Evolutionary conservation across 768 basidiomycete species (phyloP).

Genomic region (Paxillus rubicundulus): DNA sequence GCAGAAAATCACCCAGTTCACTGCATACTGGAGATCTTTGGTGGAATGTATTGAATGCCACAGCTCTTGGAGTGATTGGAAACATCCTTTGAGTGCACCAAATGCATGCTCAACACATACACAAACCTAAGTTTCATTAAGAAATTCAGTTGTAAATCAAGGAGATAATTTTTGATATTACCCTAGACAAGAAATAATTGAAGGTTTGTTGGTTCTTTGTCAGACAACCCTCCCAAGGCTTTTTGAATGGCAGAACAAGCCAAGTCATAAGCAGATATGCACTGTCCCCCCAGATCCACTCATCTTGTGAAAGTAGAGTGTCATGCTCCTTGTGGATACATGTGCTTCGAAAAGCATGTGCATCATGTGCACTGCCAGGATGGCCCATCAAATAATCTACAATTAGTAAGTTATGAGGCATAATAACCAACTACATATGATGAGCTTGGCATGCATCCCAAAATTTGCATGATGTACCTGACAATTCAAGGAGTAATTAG

Average conservation of each 20-base stretch:
- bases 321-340: background rate
- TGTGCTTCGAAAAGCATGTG: too few relatives aligned
- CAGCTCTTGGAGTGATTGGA: too few relatives aligned
- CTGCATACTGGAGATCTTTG: too few relatives aligned
- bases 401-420: background rate
- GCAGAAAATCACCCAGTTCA: too few relatives aligned
- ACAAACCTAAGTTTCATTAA: background rate
- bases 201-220: constrained; percentile 15
- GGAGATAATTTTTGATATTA: constrained; percentile 8
- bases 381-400: too few relatives aligned
- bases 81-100: too few relatives aligned
- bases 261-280: too few relatives aligned
- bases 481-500: too few relatives aligned
- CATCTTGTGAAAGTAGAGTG: background rate
- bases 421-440: background rate
- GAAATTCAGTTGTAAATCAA: background rate
- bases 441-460: too few relatives aligned
- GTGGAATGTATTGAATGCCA: background rate
- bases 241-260: background rate
- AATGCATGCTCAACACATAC: too few relatives aligned
- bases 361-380: too few relatives aligned
- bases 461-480: constrained; percentile 10
- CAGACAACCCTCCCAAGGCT: constrained; percentile 12
- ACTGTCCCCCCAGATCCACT: too few relatives aligned
- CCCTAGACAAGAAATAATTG: constrained; percentile 4